Evolutionary conservation across 805 yeast species (phyloP), one percentile per base, ranked within the genome.

Genomic region (Starmerella bombicola): DNA sequence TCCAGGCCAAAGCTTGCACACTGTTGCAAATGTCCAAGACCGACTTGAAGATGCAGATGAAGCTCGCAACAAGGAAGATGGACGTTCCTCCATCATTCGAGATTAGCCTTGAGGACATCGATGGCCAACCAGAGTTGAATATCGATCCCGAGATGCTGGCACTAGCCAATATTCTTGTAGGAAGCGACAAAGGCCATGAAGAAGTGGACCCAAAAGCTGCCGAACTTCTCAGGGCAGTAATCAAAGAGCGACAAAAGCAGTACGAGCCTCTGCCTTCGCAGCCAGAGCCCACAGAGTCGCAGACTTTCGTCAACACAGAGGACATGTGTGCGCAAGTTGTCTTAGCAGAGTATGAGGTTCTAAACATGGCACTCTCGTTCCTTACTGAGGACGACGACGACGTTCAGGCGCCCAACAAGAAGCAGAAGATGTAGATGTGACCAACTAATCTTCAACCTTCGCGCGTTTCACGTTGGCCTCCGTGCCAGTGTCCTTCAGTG

Each of bases 321-420:
- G 40, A 44, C 8, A 55, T 57, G 58, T 43, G 51, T 17, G 38
- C 41, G 7, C 59, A 58, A 37, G 52, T 58, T 1, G 37, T 53
- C 7, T 26, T 37, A 5, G 42, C 54, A n/a, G 63, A 59, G 36
- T 43, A 47, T 20, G 35, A 47, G n/a, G 50, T 58, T 5, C 47
- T 60, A 7, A 33, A 40, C 23, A 38, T 45, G 26, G 52, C 56
- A 3, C 31, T 41, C 4, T 50, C 51, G 12, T 56, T 57, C 59
- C 35, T 40, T 16, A 10, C 9, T 19, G n/a, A 29, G 34, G 42
- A 28, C 12, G 34, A 16, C n/a, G 28, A 17, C 9, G 13, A 33
- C 19, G 26, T 5, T 7, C 15, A 24, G 36, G 13, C 25, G 17
- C 36, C 28, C 36, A 8, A 31, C 13, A 17, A 6, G 5, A 29